Percentiles rank a stretch among this genome's conserved stretches.
Conservation (phyloP, 2,329 filamentous ascomycete genomes). For the Fusarium sp. region DNA sequence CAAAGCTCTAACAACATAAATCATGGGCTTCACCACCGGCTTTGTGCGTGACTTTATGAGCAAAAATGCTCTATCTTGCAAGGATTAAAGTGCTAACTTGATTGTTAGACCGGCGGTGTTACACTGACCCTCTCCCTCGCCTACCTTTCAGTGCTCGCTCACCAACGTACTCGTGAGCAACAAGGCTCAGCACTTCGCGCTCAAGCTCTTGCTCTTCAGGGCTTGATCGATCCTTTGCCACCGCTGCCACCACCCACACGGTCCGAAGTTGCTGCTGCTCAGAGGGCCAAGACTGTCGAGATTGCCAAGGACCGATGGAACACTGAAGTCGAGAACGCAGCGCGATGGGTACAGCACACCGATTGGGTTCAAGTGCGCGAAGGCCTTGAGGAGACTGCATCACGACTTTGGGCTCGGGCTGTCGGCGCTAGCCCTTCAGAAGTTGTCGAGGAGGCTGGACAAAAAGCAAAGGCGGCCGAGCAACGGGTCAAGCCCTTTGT, state of each 20-base stretch:
- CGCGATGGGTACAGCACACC: conserved; percentile 72
- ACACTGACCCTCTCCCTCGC: conserved; percentile 79
- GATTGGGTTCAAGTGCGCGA: conserved; percentile 74
- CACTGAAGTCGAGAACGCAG: conserved; percentile 73
- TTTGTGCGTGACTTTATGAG: conserved; percentile 68
- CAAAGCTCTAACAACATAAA: conserved; percentile 43
- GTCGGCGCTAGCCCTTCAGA: conserved; percentile 52
- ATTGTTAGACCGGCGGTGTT: conserved; percentile 74
- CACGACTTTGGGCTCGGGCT: conserved; percentile 57
- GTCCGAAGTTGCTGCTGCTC: conserved; percentile 61
- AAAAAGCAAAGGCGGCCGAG: conserved; percentile 48
- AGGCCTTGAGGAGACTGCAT: conserved; percentile 62
- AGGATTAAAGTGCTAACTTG: conserved; percentile 7
- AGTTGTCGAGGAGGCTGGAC: conserved; percentile 45
- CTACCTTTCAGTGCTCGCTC: conserved; percentile 76
- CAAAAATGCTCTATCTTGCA: background rate
- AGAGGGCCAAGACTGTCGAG: conserved; percentile 69
- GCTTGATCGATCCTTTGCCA: conserved; percentile 62
- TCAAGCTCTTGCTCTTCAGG: conserved; percentile 65
- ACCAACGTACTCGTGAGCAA: conserved; percentile 73
- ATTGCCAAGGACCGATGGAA: conserved; percentile 83
- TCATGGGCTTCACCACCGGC: conserved; percentile 79
- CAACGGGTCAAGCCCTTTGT: conserved; percentile 50
- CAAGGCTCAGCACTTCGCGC: conserved; percentile 68
- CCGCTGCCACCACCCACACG: conserved; percentile 62